Evolutionary conservation across 495 filamentous ascomycete genomes (phyloP), one percentile per base, ranked within the genome.

Genomic region (Monascus purpureus): DNA sequence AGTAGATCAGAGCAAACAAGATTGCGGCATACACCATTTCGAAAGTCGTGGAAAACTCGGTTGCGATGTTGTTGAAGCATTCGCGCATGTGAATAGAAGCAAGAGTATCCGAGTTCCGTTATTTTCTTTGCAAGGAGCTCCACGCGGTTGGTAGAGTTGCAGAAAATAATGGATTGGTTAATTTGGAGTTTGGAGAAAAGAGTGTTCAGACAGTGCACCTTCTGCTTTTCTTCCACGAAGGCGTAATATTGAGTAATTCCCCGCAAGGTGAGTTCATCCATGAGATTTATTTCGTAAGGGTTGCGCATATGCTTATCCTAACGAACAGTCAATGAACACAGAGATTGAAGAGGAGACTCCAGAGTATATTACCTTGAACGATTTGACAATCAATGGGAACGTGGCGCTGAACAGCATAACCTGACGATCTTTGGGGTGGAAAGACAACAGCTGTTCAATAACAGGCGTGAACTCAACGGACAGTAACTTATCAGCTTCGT

Each of bases 121-220:
- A 99, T 99, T 56, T 96, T 99, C 66, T 99, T 99, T 20, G 90
- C 90, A 13, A 99, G 70, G 12, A 99, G 66, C 54, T 99, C 90
- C 12, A 99, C 90, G 27, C 90, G 85, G 49, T 94, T 95, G 25
- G 90, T 96, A 25, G 92, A 96, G 53, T 99, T 99, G 67, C 90
- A 99, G 64, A 99, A 99, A 47, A 99, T 99, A 62, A 99, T 99
- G 30, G 92, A 96, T 65, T 99, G 90, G 55, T 99, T 99, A 60
- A 99, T 99, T 57, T 96, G 90, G 8, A 99, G 75, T 60, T 94
- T 94, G 32, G 82, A 92, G 67, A 99, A 99, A 25, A 99, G 75
- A 1, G 90, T 99, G 61, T 99, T 99, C 24, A 99, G 64, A 53
- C 90, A 99, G 61, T 96, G 92, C 6, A 99, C 92, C 59, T 99